A percentile compares a stretch with the other conserved stretches of the same genome.
phyloP scores from a whole-genome alignment of 2,329 filamentous ascomycete genomes.

The Cadophora sp. region DNA sequence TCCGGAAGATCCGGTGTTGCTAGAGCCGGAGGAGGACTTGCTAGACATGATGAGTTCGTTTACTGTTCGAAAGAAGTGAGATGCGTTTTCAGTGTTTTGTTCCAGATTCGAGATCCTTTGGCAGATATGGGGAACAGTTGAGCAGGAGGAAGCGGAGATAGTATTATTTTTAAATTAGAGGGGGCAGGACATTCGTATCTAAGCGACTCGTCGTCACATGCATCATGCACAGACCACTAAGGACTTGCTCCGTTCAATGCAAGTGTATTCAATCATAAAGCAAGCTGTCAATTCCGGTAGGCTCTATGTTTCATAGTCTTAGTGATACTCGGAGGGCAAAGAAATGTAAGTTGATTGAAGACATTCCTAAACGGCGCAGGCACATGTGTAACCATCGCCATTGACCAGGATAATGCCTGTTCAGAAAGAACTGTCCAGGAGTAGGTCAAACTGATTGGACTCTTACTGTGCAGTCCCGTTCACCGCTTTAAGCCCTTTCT shows the following conservation, averaged over 20 bases:
- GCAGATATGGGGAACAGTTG: background rate
- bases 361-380: background rate
- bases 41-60: constrained; percentile 29
- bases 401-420: background rate
- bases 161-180: too few species aligned
- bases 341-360: constrained; percentile 3
- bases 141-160: background rate
- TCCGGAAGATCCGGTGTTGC: constrained; percentile 23
- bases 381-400: background rate
- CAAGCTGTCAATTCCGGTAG: background rate
- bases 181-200: too few species aligned
- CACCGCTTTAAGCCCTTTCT: constrained; percentile 9
- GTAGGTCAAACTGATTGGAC: background rate
- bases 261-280: background rate
- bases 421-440: background rate
- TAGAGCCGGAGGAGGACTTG: constrained; percentile 28
- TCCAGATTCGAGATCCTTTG: background rate
- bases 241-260: background rate
- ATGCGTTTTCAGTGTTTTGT: background rate
- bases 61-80: background rate
- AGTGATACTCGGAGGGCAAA: background rate
- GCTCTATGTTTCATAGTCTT: too few species aligned
- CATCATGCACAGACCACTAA: too few species aligned
- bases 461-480: background rate
- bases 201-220: too few species aligned